Percentiles rank a stretch among this genome's conserved stretches.
These are phyloP conservation scores for Colletotrichum scovillei DNA, from an alignment of 2,329 filamentous ascomycete genomes.

Conservation along the genomic window DNA sequence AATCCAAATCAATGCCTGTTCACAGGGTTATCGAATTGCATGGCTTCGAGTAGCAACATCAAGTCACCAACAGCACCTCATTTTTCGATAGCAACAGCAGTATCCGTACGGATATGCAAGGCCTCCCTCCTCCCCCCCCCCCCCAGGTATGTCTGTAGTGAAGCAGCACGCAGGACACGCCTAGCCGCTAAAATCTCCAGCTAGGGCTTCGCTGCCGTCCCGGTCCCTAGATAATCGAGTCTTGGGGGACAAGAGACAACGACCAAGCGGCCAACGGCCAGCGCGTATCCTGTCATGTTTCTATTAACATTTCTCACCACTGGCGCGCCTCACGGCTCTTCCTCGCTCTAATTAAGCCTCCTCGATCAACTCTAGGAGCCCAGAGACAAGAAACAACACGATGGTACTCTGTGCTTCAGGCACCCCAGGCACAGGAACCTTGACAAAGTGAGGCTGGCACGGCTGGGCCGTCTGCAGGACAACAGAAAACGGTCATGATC, in stretches of 20 bases:
- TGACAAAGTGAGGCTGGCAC: slow-evolving; percentile 35
- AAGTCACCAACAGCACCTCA: not conserved
- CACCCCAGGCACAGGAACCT: slow-evolving; percentile 26
- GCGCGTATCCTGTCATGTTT: not conserved
- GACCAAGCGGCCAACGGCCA: slow-evolving; percentile 6
- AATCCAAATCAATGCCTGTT: slow-evolving; percentile 36
- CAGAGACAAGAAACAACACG: slow-evolving; percentile 18
- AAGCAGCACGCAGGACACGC: slow-evolving; percentile 6
- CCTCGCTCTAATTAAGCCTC: slow-evolving; percentile 44
- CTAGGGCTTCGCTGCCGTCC: slow-evolving; percentile 6
- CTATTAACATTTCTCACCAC: not conserved
- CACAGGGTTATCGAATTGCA: slow-evolving; percentile 24
- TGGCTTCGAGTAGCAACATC: slow-evolving; percentile 19
- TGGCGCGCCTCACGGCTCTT: slow-evolving; percentile 45
- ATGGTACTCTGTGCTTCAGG: slow-evolving; percentile 24
- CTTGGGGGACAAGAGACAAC: not conserved
- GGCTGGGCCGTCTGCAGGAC: slow-evolving; percentile 35
- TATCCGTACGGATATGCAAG: slow-evolving; percentile 6
- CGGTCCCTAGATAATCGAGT: not conserved
- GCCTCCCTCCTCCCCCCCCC: not conserved
- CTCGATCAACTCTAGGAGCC: not conserved
- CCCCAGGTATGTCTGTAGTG: not conserved
- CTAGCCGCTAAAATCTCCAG: slow-evolving; percentile 21
- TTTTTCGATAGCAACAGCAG: not conserved
- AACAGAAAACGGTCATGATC: slow-evolving; percentile 44